These are phyloP conservation scores for Yamadazyma diospyri DNA, from an alignment of 1,139 yeast genomes.

Conservation along the genomic window DNA sequence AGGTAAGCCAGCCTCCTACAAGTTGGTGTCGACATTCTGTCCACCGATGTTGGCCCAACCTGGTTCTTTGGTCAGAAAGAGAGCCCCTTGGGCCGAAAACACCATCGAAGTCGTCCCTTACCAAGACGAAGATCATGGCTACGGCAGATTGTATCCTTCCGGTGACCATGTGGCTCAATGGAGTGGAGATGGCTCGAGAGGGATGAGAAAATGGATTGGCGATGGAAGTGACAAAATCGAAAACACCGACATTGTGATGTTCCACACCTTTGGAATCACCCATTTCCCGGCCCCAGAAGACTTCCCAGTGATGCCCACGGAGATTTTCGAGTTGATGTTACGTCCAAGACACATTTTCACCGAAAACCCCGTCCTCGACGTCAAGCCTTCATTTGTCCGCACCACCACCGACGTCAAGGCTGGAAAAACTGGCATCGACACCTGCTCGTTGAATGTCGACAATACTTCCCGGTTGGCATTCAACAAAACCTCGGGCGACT, in stretches of 20 bases:
- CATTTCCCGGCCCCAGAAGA: constrained; percentile 90
- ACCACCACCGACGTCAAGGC: constrained; percentile 57
- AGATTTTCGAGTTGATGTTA: constrained; percentile 67
- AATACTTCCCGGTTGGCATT: constrained; percentile 42
- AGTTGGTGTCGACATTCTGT: constrained; percentile 73
- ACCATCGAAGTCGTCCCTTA: constrained; percentile 69
- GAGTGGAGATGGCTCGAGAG: constrained; percentile 69
- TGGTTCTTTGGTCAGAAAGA: constrained; percentile 71
- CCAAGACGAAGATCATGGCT: constrained; percentile 47
- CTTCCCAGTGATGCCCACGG: constrained; percentile 88
- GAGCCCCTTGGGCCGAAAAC: constrained; percentile 79
- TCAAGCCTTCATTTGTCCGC: constrained; percentile 65
- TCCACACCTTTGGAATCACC: constrained; percentile 81
- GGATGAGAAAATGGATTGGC: constrained; percentile 72
- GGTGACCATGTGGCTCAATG: constrained; percentile 80
- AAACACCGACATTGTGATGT: constrained; percentile 66
- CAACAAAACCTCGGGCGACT: constrained; percentile 15
- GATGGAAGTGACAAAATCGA: constrained; percentile 61
- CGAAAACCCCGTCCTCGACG: constrained; percentile 73
- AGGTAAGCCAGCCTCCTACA: constrained; percentile 71
- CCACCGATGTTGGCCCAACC: constrained; percentile 71
- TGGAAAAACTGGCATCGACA: constrained; percentile 30
- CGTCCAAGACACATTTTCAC: constrained; percentile 77
- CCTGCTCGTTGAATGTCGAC: constrained; percentile 38
- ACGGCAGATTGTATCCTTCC: constrained; percentile 69